Percentiles rank a stretch among this genome's conserved stretches.
phyloP scores from a whole-genome alignment of 2,329 filamentous ascomycete species.

The Cytospora leucostoma region DNA sequence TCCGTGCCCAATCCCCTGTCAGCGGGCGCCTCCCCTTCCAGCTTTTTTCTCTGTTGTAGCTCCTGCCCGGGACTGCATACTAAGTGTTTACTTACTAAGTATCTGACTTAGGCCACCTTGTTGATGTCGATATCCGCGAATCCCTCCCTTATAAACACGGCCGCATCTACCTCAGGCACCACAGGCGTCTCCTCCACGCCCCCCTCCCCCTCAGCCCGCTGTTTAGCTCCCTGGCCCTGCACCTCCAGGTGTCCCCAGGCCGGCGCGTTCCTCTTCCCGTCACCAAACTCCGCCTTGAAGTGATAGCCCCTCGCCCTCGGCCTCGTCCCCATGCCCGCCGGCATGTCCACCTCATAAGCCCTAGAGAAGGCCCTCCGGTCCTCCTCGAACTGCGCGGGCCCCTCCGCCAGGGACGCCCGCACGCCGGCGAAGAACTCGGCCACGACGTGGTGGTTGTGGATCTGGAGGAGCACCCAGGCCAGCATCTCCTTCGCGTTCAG shows the following conservation, averaged over 20 bases:
- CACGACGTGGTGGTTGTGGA: conserved; percentile 82
- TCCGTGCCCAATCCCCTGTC: too few species aligned
- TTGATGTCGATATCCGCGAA: conserved; percentile 51
- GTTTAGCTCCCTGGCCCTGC: conserved; percentile 32
- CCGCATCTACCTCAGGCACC: conserved; percentile 48
- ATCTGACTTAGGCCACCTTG: conserved; percentile 3
- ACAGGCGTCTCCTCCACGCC: conserved; percentile 52
- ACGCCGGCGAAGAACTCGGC: conserved; percentile 72
- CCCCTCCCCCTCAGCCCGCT: conserved; percentile 36
- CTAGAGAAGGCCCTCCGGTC: conserved; percentile 45
- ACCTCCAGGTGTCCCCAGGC: conserved; percentile 62
- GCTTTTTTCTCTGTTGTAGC: neutral
- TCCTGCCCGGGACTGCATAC: neutral
- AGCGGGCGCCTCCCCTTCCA: too few species aligned
- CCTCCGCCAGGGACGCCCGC: conserved; percentile 61
- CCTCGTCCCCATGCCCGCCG: conserved; percentile 72
- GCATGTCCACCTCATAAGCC: conserved; percentile 70
- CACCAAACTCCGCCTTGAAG: conserved; percentile 68
- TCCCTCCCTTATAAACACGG: conserved; percentile 56
- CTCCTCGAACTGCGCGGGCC: conserved; percentile 61
- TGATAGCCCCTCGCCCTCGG: conserved; percentile 83
- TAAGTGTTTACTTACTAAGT: too few species aligned
- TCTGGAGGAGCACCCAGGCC: conserved; percentile 87
- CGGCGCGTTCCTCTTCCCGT: conserved; percentile 67
- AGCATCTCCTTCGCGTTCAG: conserved; percentile 94